These are phyloP conservation scores for Pistacia atlantica DNA, from an alignment of 345 rosid genomes.

Conservation along the genomic window DNA sequence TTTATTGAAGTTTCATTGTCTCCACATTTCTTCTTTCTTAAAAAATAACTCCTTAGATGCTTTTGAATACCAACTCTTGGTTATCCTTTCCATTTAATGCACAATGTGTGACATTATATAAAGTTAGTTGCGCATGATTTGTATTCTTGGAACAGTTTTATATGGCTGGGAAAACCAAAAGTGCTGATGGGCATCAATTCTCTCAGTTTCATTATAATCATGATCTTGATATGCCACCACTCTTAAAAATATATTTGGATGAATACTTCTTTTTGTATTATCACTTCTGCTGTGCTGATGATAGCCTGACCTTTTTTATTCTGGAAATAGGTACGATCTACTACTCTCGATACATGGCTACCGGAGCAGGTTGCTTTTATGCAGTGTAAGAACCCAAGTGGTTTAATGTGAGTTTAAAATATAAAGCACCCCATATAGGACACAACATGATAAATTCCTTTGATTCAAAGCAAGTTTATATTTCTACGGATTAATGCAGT, in stretches of 20 bases:
- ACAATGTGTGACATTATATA: too few species aligned
- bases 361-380: slow-evolving; percentile 88
- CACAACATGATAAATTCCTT: neutral
- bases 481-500: neutral
- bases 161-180: neutral
- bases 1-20: neutral
- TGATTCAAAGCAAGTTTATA: neutral
- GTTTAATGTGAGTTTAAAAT: neutral
- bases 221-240: neutral
- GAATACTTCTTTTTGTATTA: neutral
- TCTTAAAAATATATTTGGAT: neutral
- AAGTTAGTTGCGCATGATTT: neutral
- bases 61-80: neutral
- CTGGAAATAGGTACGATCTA: slow-evolving; percentile 69
- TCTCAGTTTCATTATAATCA: neutral
- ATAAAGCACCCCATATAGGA: neutral
- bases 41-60: too few species aligned
- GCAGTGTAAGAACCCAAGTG: slow-evolving; percentile 57
- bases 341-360: slow-evolving; percentile 85
- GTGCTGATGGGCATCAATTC: neutral
- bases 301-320: slow-evolving; percentile 29
- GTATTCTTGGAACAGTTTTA: neutral
- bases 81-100: neutral
- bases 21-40: neutral
- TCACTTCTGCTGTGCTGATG: neutral